phyloP scores from a whole-genome alignment of 2,329 filamentous ascomycete genomes.

The Pseudopyrenochaeta lycopersici region DNA sequence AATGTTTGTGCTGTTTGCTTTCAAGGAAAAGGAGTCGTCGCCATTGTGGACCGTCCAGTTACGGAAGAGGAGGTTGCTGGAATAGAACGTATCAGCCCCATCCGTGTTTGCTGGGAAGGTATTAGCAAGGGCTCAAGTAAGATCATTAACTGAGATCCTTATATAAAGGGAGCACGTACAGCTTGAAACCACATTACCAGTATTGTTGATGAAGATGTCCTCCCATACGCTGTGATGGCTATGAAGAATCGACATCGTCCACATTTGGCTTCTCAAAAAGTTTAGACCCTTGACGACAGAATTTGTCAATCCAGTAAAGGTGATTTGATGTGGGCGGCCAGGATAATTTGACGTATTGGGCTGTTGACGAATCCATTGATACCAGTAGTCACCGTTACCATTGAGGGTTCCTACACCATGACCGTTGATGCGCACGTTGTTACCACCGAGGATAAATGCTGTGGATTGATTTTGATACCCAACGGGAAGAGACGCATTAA shows the following conservation, averaged over 20 bases:
- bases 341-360: conserved; percentile 35
- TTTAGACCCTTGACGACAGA: conserved; percentile 59
- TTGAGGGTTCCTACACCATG: conserved; percentile 63
- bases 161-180: conserved; percentile 1
- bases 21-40: conserved; percentile 24
- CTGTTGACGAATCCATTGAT: conserved; percentile 56
- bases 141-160: background rate
- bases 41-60: conserved; percentile 27
- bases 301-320: conserved; percentile 60
- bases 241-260: conserved; percentile 64
- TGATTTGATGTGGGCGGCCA: conserved; percentile 62
- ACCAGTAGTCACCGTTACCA: conserved; percentile 70
- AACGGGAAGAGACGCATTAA: conserved; percentile 36
- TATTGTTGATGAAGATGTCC: conserved; percentile 63
- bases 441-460: conserved; percentile 55
- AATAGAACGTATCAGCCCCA: conserved; percentile 63
- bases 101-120: conserved; percentile 49
- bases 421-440: conserved; percentile 60
- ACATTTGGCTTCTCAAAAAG: conserved; percentile 69
- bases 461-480: conserved; percentile 47
- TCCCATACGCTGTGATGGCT: conserved; percentile 58
- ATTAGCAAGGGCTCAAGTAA: no score
- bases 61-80: conserved; percentile 57
- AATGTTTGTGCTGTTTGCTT: conserved; percentile 27
- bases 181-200: conserved; percentile 27